Percentiles rank a stretch among this genome's conserved stretches.
Conservation (phyloP, 2,329 filamentous ascomycete species). For the Calonectria multiphialidica region DNA sequence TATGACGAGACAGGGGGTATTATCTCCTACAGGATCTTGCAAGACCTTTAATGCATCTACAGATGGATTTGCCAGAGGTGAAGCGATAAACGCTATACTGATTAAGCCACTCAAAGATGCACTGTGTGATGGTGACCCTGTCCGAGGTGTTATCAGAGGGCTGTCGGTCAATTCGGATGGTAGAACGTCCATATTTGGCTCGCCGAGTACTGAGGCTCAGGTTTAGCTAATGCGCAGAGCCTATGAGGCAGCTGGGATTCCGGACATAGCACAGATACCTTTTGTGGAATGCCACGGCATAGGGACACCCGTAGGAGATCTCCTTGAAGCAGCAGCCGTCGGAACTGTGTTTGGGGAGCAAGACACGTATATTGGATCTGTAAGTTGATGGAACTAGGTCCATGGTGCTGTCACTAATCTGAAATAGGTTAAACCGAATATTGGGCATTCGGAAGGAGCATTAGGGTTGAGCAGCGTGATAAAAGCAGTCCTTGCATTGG, state of each 20-base stretch:
- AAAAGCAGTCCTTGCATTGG: not conserved
- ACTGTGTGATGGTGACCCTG: not conserved
- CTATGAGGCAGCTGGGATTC: not conserved
- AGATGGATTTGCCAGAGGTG: not conserved
- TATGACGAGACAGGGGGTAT: not conserved
- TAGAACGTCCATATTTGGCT: not conserved
- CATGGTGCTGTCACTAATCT: not conserved
- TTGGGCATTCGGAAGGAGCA: not conserved
- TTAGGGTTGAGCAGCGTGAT: not conserved
- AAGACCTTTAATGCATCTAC: not conserved
- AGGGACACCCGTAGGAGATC: not conserved
- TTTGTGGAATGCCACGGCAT: not conserved
- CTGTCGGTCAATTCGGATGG: not conserved
- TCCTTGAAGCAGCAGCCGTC: not conserved
- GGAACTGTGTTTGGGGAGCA: not conserved
- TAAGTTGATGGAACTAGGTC: not conserved
- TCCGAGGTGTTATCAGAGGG: not conserved
- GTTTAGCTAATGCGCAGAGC: not conserved
- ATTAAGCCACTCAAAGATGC: not conserved
- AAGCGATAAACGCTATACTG: not conserved
- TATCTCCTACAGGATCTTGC: not conserved
- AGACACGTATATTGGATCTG: not conserved
- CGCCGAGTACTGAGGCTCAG: not conserved
- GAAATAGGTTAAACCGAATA: not conserved
- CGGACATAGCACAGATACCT: not conserved